Evolutionary conservation across 2,329 filamentous ascomycete species (phyloP).

Genomic region (Lasiodiplodia hormozganensis): DNA sequence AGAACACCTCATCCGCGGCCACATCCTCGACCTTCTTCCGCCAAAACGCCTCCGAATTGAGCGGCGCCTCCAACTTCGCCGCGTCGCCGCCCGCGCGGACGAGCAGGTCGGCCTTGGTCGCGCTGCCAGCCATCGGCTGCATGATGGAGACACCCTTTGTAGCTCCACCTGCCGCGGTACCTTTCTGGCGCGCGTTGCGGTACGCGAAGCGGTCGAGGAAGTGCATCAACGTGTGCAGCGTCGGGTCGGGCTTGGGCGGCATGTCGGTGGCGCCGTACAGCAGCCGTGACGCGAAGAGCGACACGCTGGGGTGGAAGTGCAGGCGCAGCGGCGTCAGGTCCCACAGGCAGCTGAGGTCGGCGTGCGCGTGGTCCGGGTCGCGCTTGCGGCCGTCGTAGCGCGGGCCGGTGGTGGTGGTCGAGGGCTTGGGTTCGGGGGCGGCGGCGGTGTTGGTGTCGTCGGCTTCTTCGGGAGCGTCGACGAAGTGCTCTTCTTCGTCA

Average conservation of each 20-base stretch:
- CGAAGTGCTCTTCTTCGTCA: slow-evolving; percentile 75
- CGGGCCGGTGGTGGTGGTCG: background rate
- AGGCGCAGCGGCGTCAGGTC: slow-evolving; percentile 80
- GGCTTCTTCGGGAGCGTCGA: slow-evolving; percentile 66
- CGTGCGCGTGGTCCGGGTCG: slow-evolving; percentile 88
- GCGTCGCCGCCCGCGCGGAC: slow-evolving; percentile 63
- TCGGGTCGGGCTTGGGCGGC: slow-evolving; percentile 87
- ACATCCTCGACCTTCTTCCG: slow-evolving; percentile 87
- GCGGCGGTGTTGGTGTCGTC: slow-evolving; percentile 50
- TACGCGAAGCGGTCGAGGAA: slow-evolving; percentile 99
- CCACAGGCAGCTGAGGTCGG: slow-evolving; percentile 93
- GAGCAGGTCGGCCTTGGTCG: slow-evolving; percentile 66
- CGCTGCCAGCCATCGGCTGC: slow-evolving; percentile 79
- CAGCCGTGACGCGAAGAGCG: slow-evolving; percentile 78
- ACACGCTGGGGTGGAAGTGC: slow-evolving; percentile 94
- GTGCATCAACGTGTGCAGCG: slow-evolving; percentile 88
- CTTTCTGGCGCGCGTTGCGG: slow-evolving; percentile 78
- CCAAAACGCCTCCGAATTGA: slow-evolving; percentile 94
- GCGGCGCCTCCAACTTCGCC: slow-evolving; percentile 65
- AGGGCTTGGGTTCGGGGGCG: slow-evolving; percentile 7
- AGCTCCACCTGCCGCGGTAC: slow-evolving; percentile 51
- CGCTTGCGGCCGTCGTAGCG: slow-evolving; percentile 88
- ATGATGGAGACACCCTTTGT: slow-evolving; percentile 87
- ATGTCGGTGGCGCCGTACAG: slow-evolving; percentile 69
- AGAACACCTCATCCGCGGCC: slow-evolving; percentile 92